A percentile compares a stretch with the other conserved stretches of the same genome.
phyloP scores from a whole-genome alignment of 2,329 filamentous ascomycete genomes.

The Colletotrichum liaoningense region DNA sequence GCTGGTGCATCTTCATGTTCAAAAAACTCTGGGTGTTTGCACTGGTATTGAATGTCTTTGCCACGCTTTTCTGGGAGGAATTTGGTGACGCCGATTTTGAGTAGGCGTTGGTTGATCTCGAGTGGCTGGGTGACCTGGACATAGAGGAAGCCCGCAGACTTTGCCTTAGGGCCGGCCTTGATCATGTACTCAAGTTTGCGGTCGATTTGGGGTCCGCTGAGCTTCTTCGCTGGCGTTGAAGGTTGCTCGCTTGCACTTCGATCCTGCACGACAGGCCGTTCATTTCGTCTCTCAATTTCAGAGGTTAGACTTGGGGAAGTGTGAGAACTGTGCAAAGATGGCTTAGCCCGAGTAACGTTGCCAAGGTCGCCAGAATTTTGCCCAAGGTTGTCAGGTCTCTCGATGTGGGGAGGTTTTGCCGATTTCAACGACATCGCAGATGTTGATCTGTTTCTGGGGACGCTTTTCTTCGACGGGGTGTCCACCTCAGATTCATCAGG shows the following conservation, averaged over 20 bases:
- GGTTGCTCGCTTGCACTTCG: background rate
- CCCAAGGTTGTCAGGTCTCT: background rate
- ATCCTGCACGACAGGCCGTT: background rate
- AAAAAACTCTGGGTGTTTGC: background rate
- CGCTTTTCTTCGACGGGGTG: background rate
- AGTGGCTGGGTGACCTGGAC: background rate
- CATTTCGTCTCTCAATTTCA: background rate
- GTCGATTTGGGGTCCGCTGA: background rate
- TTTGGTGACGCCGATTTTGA: background rate
- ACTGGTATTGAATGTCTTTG: background rate
- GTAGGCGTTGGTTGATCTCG: background rate
- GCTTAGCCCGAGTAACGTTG: background rate
- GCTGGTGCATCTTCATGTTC: background rate
- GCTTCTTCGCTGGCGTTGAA: background rate
- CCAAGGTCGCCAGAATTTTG: background rate
- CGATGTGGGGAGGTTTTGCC: background rate
- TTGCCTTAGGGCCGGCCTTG: background rate
- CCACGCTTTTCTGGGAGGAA: background rate
- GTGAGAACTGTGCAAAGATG: background rate
- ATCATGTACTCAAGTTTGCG: background rate
- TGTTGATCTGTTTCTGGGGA: background rate
- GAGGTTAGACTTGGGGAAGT: background rate
- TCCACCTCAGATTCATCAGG: background rate
- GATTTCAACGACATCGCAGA: background rate
- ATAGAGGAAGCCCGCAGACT: background rate